Evolutionary conservation across 352 stramenopile species (phyloP).

Genomic region (Phytophthora litchii): DNA sequence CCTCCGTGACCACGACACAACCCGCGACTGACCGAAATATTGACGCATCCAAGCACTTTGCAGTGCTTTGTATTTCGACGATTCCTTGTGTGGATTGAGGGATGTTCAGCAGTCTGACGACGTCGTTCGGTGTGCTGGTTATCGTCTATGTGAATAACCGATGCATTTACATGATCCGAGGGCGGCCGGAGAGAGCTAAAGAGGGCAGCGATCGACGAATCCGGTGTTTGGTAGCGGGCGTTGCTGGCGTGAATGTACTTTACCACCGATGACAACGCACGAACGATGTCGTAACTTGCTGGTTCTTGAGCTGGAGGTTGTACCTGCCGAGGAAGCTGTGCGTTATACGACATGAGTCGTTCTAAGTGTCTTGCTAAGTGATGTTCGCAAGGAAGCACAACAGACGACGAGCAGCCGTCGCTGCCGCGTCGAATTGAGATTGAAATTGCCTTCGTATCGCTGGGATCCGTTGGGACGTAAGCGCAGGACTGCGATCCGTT

Average conservation of each 20-base stretch:
- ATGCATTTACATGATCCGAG: constrained; percentile 12
- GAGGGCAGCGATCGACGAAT: constrained; percentile 9
- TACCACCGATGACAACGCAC: constrained; percentile 22
- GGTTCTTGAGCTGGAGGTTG: constrained; percentile 6
- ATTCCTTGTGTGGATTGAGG: constrained; percentile 3
- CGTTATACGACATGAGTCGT: constrained; percentile 13
- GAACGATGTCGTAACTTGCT: constrained; percentile 7
- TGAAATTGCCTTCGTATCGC: constrained; percentile 18
- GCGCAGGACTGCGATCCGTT: constrained; percentile 14
- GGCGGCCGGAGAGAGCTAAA: constrained; percentile 26
- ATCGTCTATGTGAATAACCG: background rate
- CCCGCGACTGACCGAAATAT: constrained; percentile 61
- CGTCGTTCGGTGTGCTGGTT: background rate
- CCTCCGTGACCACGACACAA: constrained; percentile 63
- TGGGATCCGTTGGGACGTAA: constrained; percentile 1
- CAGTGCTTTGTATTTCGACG: constrained; percentile 56
- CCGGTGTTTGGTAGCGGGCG: constrained; percentile 8
- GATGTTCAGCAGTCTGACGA: background rate
- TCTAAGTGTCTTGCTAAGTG: constrained; percentile 24
- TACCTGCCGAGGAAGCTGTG: background rate
- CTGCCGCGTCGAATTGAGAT: constrained; percentile 20
- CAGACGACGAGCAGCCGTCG: constrained; percentile 17
- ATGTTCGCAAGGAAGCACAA: constrained; percentile 24
- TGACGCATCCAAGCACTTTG: constrained; percentile 53
- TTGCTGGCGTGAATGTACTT: constrained; percentile 27